These are phyloP conservation scores for Hirschfeldia incana DNA, from an alignment of 345 rosid genomes.

Conservation along the genomic window DNA sequence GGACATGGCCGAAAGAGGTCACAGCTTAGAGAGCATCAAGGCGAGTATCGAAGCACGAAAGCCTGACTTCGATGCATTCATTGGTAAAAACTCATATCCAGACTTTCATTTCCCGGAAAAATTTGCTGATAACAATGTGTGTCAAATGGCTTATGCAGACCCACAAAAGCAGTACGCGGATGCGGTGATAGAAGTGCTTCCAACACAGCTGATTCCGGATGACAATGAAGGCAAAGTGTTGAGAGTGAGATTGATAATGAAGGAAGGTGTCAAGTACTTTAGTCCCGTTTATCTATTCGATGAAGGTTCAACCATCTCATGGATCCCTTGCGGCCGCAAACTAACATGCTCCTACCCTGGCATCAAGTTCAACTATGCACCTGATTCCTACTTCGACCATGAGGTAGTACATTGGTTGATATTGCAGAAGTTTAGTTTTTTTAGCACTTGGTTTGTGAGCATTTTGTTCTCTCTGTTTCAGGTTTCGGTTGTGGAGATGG, in stretches of 20 bases:
- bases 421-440: constrained; percentile 6
- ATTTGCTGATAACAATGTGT: not conserved
- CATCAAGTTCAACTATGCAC: constrained; percentile 81
- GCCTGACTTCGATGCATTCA: constrained; percentile 93
- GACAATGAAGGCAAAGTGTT: constrained; percentile 93
- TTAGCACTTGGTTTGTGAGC: too few species aligned
- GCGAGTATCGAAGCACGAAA: constrained; percentile 96
- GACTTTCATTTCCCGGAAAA: not conserved
- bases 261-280: constrained; percentile 85
- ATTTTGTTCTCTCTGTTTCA: too few species aligned
- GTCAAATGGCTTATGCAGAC: constrained; percentile 49
- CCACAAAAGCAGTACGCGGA: constrained; percentile 96
- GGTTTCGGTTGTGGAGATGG: too few species aligned
- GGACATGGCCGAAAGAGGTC: constrained; percentile 99
- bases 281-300: constrained; percentile 91
- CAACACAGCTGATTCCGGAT: constrained; percentile 79
- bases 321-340: constrained; percentile 98
- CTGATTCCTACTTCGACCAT: constrained; percentile 72
- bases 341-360: constrained; percentile 98
- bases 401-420: constrained; percentile 46
- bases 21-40: constrained; percentile 97
- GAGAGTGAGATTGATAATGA: constrained; percentile 92
- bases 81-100: constrained; percentile 51
- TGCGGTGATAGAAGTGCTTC: constrained; percentile 92
- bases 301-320: constrained; percentile 86